A percentile compares a stretch with the other conserved stretches of the same genome.
Evolutionary conservation across 257 asterid genomes (phyloP).

Genomic region (Anisodus tanguticus): DNA sequence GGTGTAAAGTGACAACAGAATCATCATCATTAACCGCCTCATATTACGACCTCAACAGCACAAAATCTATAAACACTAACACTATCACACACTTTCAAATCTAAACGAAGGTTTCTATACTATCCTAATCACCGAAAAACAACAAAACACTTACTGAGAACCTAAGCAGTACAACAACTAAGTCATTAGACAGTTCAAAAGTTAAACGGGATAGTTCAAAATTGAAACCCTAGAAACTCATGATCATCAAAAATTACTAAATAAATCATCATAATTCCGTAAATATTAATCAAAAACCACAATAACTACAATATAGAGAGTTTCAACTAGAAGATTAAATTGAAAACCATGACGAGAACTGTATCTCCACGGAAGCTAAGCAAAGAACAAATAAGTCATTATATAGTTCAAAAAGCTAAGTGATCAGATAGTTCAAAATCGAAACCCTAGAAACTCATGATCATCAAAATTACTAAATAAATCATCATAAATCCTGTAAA

Average conservation of each 20-base stretch:
- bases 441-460: background rate
- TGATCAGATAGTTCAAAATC: background rate
- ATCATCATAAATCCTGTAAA: background rate
- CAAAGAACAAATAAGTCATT: too few species aligned
- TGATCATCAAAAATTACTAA: background rate
- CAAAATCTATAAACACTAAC: too few species aligned
- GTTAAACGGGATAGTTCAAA: too few species aligned
- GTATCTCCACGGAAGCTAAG: too few species aligned
- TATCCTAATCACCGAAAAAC: background rate
- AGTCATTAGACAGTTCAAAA: too few species aligned
- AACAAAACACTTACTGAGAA: background rate
- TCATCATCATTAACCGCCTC: slow-evolving; percentile 88
- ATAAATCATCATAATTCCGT: too few species aligned
- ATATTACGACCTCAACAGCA: slow-evolving; percentile 15
- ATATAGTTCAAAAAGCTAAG: background rate
- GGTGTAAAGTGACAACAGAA: slow-evolving; percentile 75
- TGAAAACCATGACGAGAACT: too few species aligned
- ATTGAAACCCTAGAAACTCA: background rate
- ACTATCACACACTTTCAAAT: background rate
- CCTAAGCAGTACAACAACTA: too few species aligned
- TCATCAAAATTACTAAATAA: background rate
- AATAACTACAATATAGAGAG: background rate
- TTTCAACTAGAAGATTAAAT: background rate
- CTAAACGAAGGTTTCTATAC: background rate
- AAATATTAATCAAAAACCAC: background rate